Evolutionary conservation across 345 rosid species (phyloP), one percentile per base, ranked within the genome.

Genomic region (Euclidium syriacum): DNA sequence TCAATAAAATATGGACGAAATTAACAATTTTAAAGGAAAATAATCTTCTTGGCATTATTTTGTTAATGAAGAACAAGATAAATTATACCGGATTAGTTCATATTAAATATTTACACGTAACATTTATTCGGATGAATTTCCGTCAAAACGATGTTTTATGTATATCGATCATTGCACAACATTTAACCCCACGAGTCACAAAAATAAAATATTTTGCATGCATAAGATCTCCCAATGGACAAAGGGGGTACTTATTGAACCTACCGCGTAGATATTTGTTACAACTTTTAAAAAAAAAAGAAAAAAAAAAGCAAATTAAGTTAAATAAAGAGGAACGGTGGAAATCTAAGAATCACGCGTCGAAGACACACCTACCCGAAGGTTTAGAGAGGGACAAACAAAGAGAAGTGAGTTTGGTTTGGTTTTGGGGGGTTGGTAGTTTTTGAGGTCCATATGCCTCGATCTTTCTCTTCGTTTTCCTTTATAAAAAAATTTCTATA

Each of bases 361-460:
- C 32, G 50, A 70, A 70, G 22, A 41, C 32, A 51, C 27, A 70
- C 74, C 74, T 62, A 70, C 74, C 74, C 74, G 20, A 39, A 62
- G 63, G 48, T 48, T 34, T 65, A 29, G 24, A 46, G 30, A 46
- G 48, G 48, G 56, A 62, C 56, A 62, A 61, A 60, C 33, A 15
- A n/a, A 29, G 44, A 48, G 58, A 39, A 40, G 59, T 33, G 65
- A 49, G 69, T 70, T 60, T 63, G 64, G 75, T 71, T 63, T 70
- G 74, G 61, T 54, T 70, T 62, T 44, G 22, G 42, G 63, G 56
- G 70, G 75, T 71, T 71, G 75, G 75, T 71, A 64, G 60, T n/a
- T 23, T 64, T 55, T 63, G 75, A 56, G 75, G 75, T 49, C 70
- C 64, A 38, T 62, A 71, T 71, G 53, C 64, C 36, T 70, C 58